Base-by-base conservation (phyloP, 306 rosid genomes). In the Oemleria cerasiformis region DNA sequence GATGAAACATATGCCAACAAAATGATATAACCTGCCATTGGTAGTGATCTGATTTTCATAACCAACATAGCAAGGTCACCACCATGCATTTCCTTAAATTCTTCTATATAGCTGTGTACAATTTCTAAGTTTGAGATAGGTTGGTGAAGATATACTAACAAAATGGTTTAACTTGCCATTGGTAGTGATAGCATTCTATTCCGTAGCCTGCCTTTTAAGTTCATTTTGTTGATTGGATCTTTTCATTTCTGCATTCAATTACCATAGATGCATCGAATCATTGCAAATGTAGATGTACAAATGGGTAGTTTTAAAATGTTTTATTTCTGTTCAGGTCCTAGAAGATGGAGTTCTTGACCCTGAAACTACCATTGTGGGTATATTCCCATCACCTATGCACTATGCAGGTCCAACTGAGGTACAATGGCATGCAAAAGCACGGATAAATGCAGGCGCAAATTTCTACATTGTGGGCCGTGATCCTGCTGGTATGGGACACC, bases 381-480 rank as follows among this genome's bases (percentile, higher is more conserved):
- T 94, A 80, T 94, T 91, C 75, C 97, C 99, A 4, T 94, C 99
- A 42, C 99, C 99, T 20, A 94, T 94, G 99, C 97, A 91, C 79
- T 94, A 94, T 72, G 99, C 97, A 0, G 96, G 99, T 30, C 99
- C 99, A 73, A 94, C 99, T 61, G 99, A 94, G 82, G 99, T 94
- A 30, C 99, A 94, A 73, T 94, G 99, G 99, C 99, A 91, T 72
- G 99, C 97, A 34, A 94, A 94, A 80, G 97, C 99, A 48, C 73
- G 99, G 67, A 87, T 94, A 75, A 91, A 94, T 58, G 99, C 97
- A 21, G 99, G 99, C 11, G 96, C 99, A 47, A 94, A 91, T 84
- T 94, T 94, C 80, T 94, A 94, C 67, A 94, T 94, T 21, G 99
- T 94, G 62, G 97, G 99, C n/a, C 95, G 97, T 50, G 99, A 94